Conservation (phyloP, 495 filamentous ascomycete species). For the Venustampulla echinocandica region DNA sequence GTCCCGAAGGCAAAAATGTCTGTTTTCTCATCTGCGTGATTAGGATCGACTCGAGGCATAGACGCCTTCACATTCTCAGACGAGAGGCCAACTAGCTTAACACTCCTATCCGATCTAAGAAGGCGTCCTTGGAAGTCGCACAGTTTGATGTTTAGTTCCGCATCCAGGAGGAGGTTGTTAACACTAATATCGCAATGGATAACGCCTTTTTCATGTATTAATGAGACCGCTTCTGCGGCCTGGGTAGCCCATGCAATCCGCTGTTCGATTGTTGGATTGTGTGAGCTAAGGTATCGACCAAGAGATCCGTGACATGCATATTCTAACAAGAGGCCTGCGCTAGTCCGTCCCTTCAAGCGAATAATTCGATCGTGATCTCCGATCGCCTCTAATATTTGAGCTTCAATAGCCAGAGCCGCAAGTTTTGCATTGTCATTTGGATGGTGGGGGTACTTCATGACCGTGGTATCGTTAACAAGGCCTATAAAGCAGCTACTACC, state of each 20-base stretch:
- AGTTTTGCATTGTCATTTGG: neutral
- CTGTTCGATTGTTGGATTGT: neutral
- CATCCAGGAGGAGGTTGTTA: too few species aligned
- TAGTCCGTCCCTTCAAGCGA: neutral
- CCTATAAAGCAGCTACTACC: conserved; percentile 5
- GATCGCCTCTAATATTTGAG: neutral
- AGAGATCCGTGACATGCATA: neutral
- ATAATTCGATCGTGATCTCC: neutral
- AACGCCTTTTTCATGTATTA: neutral
- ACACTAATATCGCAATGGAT: neutral
- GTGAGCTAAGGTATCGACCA: neutral
- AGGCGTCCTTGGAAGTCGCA: conserved; percentile 23
- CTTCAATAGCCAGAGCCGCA: neutral
- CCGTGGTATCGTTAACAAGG: neutral
- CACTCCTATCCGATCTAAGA: neutral
- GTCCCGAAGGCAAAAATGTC: conserved; percentile 25
- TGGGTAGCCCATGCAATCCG: neutral
- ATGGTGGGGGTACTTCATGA: neutral
- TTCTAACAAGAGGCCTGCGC: neutral
- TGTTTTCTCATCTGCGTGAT: conserved; percentile 11
- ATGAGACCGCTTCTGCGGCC: neutral
- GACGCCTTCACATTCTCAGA: conserved; percentile 19
- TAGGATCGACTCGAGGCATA: conserved; percentile 14
- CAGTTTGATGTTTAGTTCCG: conserved; percentile 13
- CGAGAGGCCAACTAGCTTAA: conserved; percentile 13